phyloP scores from a whole-genome alignment of 805 yeast genomes.

The Schwanniomyces polymorphus region DNA sequence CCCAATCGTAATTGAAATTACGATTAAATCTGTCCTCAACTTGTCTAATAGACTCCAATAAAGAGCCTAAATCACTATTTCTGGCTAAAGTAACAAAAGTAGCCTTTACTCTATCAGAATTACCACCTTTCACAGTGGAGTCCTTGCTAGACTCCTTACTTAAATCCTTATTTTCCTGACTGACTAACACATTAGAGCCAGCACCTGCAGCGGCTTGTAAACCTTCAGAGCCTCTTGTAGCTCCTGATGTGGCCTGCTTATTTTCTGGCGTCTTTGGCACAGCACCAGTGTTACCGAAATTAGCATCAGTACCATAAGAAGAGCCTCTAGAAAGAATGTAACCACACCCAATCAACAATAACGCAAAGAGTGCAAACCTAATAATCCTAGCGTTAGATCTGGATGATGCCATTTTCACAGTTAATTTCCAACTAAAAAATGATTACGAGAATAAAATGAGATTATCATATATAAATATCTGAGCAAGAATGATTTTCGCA shows the following conservation, averaged over 20 bases:
- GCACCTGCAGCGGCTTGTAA: not conserved
- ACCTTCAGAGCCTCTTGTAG: not conserved
- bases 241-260: not conserved
- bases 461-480: not conserved
- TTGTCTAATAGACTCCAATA: conserved; percentile 65
- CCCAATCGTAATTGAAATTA: conserved; percentile 87
- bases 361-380: conserved; percentile 38
- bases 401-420: conserved; percentile 16
- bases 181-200: not conserved
- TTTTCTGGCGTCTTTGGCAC: not conserved
- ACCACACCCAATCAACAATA: conserved; percentile 35
- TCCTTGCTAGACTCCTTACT: not conserved
- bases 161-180: not conserved
- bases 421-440: not conserved
- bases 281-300: not conserved
- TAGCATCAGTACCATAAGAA: conserved; percentile 12
- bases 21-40: conserved; percentile 87
- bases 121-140: not conserved
- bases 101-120: conserved; percentile 23
- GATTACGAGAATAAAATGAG: not conserved
- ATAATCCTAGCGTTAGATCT: conserved; percentile 40
- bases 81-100: conserved; percentile 78
- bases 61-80: conserved; percentile 61
- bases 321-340: conserved; percentile 38
- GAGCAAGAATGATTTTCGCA: not conserved